Base-by-base conservation (phyloP, 305 asterid genomes). In the Euphrasia arctica region DNA sequence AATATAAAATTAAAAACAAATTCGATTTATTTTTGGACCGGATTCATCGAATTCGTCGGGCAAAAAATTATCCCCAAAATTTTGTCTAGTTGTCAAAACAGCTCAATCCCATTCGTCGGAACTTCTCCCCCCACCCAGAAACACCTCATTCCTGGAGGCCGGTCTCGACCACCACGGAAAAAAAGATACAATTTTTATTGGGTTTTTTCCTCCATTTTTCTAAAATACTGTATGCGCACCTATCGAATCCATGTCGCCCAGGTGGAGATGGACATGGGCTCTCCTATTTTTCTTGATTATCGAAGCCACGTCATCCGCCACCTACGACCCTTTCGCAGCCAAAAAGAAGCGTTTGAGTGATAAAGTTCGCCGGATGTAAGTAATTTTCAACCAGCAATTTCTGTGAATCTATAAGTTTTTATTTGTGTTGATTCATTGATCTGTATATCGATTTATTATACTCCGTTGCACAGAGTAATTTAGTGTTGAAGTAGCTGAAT, bases 261-360 rank as follows among this genome's bases (percentile, higher is more conserved):
- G 74, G 54, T 78, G 56, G 60, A 74, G 70, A 68, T 68, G 76
- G 78, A 74, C 75, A 74, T 76, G 88, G 88, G 67, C 72, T 65
- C 70, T 86, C 47, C 43, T 84, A 8, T 72, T 73, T 65, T 49
- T 84, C 42, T 62, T 86, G 28, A 70, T 88, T 54, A 60, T 58
- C 73, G 75, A 68, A 32, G 45, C 68, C n/a, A 73, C 79, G 32
- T 60, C 64, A 59, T 79, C 85, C 28, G 70, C 85, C 25, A 71
- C 80, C 65, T 50, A 60, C 22, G 90, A 88, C 70, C 85, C 91
- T 5, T 65, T 78, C 47, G 85, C 90, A 4, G 93, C 84, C 54
- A 84, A 74, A 84, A 84, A 86, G 80, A 88, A 84, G 80, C 83
- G 88, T 45, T 80, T 91, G 94, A 91, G 96, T 62, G 78, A 79